Conservation (phyloP, 2,329 filamentous ascomycete genomes). For the Aspergillus sp. region DNA sequence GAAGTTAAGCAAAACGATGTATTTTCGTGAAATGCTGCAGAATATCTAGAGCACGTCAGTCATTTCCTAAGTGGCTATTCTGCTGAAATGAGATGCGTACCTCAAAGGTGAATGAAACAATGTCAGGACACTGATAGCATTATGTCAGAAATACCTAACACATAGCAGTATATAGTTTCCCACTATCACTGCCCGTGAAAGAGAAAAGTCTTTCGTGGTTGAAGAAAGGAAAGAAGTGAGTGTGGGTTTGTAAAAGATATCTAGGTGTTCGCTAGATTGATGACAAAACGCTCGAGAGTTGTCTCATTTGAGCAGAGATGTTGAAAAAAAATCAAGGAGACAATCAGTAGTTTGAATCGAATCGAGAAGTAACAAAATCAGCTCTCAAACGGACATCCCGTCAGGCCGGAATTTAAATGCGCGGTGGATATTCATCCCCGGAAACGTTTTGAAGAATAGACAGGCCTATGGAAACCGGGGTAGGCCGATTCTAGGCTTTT, state of each 20-base stretch:
- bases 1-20: too few species aligned
- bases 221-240: too few species aligned
- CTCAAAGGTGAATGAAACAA: too few species aligned
- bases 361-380: neutral
- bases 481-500: neutral
- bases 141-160: constrained; percentile 8
- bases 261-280: too few species aligned
- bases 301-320: neutral
- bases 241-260: too few species aligned
- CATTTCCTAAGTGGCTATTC: too few species aligned
- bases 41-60: neutral
- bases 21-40: too few species aligned
- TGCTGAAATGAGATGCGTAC: too few species aligned
- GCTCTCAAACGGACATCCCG: neutral
- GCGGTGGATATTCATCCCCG: constrained; percentile 1
- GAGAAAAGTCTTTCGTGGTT: neutral
- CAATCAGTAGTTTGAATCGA: neutral
- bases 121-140: neutral
- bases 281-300: neutral
- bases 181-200: neutral
- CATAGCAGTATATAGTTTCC: neutral
- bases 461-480: neutral
- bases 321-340: neutral
- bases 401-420: constrained; percentile 6
- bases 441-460: neutral